Evolutionary conservation across 2,329 filamentous ascomycete species (phyloP).

Genomic region (Mollisia scopiformis): DNA sequence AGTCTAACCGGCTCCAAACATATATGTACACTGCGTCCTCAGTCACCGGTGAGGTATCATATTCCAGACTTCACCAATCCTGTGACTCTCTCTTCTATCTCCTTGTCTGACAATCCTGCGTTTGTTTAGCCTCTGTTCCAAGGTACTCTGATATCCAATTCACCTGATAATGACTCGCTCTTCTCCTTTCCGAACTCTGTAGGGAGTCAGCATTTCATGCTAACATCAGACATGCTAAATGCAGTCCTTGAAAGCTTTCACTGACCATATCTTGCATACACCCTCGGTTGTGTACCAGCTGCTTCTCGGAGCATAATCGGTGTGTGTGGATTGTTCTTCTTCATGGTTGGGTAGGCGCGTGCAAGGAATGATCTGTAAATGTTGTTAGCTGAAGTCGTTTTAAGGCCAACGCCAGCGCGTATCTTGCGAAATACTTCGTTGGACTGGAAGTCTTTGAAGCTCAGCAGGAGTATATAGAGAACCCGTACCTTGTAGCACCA

Average conservation of each 20-base stretch:
- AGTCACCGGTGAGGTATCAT: slow-evolving; percentile 4
- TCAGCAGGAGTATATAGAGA: not conserved
- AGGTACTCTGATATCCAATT: slow-evolving; percentile 20
- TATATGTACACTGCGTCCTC: slow-evolving; percentile 21
- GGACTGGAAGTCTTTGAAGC: too few relatives aligned
- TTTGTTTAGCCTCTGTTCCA: slow-evolving; percentile 14
- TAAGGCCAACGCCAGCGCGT: not conserved
- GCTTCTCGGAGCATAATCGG: slow-evolving; percentile 97
- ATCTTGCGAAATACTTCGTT: too few relatives aligned
- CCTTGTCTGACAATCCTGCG: slow-evolving; percentile 67
- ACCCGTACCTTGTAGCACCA: slow-evolving; percentile 81
- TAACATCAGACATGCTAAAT: not conserved
- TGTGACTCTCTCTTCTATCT: slow-evolving; percentile 70
- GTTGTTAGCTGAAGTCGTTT: not conserved
- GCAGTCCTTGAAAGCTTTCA: slow-evolving; percentile 14
- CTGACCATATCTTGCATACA: slow-evolving; percentile 92
- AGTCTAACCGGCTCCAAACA: not conserved
- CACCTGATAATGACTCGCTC: slow-evolving; percentile 63
- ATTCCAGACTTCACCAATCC: slow-evolving; percentile 55
- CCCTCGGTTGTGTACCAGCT: slow-evolving; percentile 76
- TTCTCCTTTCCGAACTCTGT: slow-evolving; percentile 70
- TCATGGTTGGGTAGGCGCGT: slow-evolving; percentile 95
- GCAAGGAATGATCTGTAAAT: slow-evolving; percentile 78
- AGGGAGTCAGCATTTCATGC: not conserved
- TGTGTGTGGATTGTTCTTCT: slow-evolving; percentile 94